Evolutionary conservation across 1,139 yeast genomes (phyloP), one percentile per base, ranked within the genome.

Genomic region (Yamadazyma triangularis): DNA sequence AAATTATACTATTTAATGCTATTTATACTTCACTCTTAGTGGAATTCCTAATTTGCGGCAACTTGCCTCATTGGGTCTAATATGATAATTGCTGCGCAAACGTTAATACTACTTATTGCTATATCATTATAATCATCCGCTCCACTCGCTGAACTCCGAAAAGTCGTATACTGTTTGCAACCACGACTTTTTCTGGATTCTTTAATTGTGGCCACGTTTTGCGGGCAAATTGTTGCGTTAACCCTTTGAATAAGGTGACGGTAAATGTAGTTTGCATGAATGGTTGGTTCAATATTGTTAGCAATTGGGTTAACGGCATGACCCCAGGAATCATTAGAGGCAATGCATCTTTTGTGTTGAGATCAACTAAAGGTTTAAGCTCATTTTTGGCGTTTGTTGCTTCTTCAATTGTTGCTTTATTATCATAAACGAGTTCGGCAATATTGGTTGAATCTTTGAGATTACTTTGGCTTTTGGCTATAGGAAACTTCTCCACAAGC

Each of bases 301-400:
- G 35, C 13, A 76, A 44, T 42, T 76, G 79, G 51, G 57, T 44
- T 23, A 76, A 34, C 1, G 84, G 79, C 12, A 68, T 48, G 2
- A 73, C 39, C 0, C 82, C 81, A 0, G 81, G 80, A 1, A 70
- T 48, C 2, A 74, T 70, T 14, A 46, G 44, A 0, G 80, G 80
- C 3, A 73, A 15, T 24, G 23, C 7, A 5, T 27, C 23, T 6
- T 28, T 16, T 9, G 30, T 32, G 11, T 28, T 30, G 8, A 39
- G 26, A 25, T 59, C 40, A 1, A 51, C 53, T 9, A 41, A 31
- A 8, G 44, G 33, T 3, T 33, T 30, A 8, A 71, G 38, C 3
- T 42, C 33, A 5, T 43, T 36, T 4, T 48, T 41, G 4, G 58
- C 50, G 5, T 37, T 41, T 27, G 52, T 46, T 1, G 70, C 62